Evolutionary conservation across 2,329 filamentous ascomycete genomes (phyloP).

Genomic region (Scedosporium dehoogii): DNA sequence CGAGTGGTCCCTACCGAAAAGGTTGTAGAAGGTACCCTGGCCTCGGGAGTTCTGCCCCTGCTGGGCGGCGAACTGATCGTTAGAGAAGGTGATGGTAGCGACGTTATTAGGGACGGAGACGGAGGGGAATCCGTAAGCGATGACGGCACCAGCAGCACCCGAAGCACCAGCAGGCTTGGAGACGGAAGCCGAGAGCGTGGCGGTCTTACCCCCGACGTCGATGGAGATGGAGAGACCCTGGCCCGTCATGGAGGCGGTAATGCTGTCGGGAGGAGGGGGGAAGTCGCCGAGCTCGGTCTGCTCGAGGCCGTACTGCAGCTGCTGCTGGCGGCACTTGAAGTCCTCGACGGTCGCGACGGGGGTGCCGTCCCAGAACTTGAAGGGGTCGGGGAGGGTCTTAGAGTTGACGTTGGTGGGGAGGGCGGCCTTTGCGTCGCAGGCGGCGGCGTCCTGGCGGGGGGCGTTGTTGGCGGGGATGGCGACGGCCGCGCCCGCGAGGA

Average conservation of each 20-base stretch:
- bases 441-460: slow-evolving; percentile 15
- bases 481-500: slow-evolving; percentile 23
- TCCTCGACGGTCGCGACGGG: slow-evolving; percentile 34
- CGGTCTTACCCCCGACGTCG: slow-evolving; percentile 24
- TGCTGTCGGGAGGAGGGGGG: slow-evolving; percentile 33
- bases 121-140: slow-evolving; percentile 42
- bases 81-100: slow-evolving; percentile 48
- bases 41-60: slow-evolving; percentile 35
- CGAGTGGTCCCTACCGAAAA: slow-evolving; percentile 44
- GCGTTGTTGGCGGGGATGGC: slow-evolving; percentile 24
- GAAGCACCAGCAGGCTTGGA: slow-evolving; percentile 30
- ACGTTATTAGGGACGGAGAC: slow-evolving; percentile 45
- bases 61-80: slow-evolving; percentile 47
- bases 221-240: slow-evolving; percentile 30
- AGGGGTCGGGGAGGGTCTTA: slow-evolving; percentile 36
- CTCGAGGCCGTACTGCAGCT: slow-evolving; percentile 38
- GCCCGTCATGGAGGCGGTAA: slow-evolving; percentile 34
- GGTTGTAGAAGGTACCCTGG: slow-evolving; percentile 47
- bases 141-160: slow-evolving; percentile 43
- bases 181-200: slow-evolving; percentile 24
- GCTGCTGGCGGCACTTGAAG: slow-evolving; percentile 36
- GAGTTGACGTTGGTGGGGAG: slow-evolving; percentile 25
- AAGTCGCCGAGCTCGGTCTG: slow-evolving; percentile 41
- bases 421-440: slow-evolving; percentile 21
- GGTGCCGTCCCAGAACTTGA: slow-evolving; percentile 30